phyloP scores from a whole-genome alignment of 176 grass and related monocot species.

The Lolium rigidum region DNA sequence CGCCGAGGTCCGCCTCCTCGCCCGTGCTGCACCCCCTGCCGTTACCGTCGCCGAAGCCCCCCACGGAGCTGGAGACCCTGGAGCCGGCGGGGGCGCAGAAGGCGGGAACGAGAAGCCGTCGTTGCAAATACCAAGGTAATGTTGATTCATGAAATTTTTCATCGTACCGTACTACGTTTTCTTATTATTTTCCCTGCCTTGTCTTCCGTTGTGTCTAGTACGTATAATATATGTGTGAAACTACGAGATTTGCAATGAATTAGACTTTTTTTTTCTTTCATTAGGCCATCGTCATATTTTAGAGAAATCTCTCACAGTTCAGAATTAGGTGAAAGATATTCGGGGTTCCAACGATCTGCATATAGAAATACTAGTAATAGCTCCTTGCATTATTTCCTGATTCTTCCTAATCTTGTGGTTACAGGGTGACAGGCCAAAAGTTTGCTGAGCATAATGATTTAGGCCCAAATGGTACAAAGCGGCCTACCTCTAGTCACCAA shows the following conservation, averaged over 20 bases:
- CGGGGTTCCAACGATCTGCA: neutral
- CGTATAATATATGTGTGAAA: slow-evolving; percentile 20
- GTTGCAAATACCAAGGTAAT: slow-evolving; percentile 46
- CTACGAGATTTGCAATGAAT: neutral
- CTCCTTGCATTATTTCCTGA: slow-evolving; percentile 25
- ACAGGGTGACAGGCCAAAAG: slow-evolving; percentile 58
- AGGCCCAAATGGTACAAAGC: slow-evolving; percentile 40
- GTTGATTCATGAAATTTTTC: neutral
- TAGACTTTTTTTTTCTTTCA: neutral
- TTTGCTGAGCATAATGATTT: slow-evolving; percentile 54
- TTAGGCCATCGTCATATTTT: too few relatives aligned
- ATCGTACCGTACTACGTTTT: neutral
- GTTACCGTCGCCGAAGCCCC: slow-evolving; percentile 57
- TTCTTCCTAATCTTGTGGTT: slow-evolving; percentile 36
- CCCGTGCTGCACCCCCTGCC: slow-evolving; percentile 63
- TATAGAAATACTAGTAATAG: neutral
- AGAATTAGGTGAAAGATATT: neutral
- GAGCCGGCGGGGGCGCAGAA: slow-evolving; percentile 21
- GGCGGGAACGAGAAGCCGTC: slow-evolving; percentile 31
- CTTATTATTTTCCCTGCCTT: neutral
- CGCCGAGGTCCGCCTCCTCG: slow-evolving; percentile 64
- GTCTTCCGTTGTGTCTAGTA: neutral
- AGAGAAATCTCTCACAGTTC: neutral
- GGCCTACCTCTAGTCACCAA: slow-evolving; percentile 42
- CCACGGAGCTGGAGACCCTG: slow-evolving; percentile 10